These are phyloP conservation scores for Aureobasidium subglaciale DNA, from an alignment of 2,329 filamentous ascomycete genomes.

Conservation along the genomic window DNA sequence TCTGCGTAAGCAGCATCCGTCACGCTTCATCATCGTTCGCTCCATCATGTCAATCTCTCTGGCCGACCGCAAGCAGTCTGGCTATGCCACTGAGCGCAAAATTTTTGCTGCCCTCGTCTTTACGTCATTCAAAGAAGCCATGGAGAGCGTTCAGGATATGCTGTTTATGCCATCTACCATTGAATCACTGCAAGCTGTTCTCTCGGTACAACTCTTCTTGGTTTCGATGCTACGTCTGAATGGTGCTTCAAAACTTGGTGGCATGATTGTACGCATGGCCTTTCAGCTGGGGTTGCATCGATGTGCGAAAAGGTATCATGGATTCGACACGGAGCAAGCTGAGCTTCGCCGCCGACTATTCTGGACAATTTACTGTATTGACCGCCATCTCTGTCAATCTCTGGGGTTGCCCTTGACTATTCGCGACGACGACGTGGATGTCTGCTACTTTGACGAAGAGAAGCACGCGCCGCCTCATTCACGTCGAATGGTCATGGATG, in stretches of 20 bases:
- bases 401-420: conserved; percentile 50
- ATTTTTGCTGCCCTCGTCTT: conserved; percentile 43
- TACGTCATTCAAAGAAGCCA: conserved; percentile 42
- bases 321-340: conserved; percentile 42
- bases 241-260: conserved; percentile 50
- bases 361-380: conserved; percentile 51
- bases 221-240: conserved; percentile 51
- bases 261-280: conserved; percentile 48
- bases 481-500: neutral
- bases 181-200: conserved; percentile 43
- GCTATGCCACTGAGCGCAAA: conserved; percentile 18
- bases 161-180: conserved; percentile 44
- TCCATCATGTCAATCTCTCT: conserved; percentile 49
- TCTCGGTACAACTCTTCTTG: conserved; percentile 49
- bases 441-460: conserved; percentile 48
- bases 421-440: conserved; percentile 52
- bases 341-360: conserved; percentile 48
- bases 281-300: conserved; percentile 54
- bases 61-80: conserved; percentile 44
- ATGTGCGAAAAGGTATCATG: conserved; percentile 47
- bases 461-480: conserved; percentile 32
- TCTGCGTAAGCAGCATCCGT: conserved; percentile 27
- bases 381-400: conserved; percentile 50
- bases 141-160: conserved; percentile 43
- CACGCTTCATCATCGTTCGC: conserved; percentile 35